phyloP scores from a whole-genome alignment of 2,329 filamentous ascomycete genomes.

The Gaeumannomyces sp. region DNA sequence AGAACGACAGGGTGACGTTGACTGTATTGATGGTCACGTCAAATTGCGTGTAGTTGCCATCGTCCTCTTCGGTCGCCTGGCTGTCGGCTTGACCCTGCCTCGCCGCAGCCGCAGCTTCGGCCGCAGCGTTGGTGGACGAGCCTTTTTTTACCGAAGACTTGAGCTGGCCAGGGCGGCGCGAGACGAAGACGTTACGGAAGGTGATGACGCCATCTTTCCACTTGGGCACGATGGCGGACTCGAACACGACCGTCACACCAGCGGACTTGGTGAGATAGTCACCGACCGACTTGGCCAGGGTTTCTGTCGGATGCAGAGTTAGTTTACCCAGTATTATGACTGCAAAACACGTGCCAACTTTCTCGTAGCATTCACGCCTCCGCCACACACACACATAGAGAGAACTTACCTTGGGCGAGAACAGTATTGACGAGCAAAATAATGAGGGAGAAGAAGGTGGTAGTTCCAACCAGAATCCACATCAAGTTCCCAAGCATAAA shows the following conservation, averaged over 20 bases:
- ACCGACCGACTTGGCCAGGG: conserved; percentile 84
- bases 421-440: conserved; percentile 94
- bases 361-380: too few relatives aligned
- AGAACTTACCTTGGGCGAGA: conserved; percentile 72
- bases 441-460: conserved; percentile 88
- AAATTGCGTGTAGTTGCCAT: conserved; percentile 97
- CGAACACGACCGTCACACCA: conserved; percentile 89
- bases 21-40: conserved; percentile 92
- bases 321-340: background rate
- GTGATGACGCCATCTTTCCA: conserved; percentile 95
- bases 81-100: conserved; percentile 44
- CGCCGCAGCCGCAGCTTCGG: conserved; percentile 78
- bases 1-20: conserved; percentile 91
- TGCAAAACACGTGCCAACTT: background rate
- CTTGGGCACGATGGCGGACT: conserved; percentile 93
- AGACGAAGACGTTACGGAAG: conserved; percentile 95
- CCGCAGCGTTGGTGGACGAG: conserved; percentile 76
- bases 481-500: conserved; percentile 87
- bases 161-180: conserved; percentile 76
- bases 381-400: too few relatives aligned
- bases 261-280: conserved; percentile 94
- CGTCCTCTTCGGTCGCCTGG: conserved; percentile 46
- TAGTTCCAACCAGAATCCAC: conserved; percentile 95
- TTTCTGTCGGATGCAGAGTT: conserved; percentile 51
- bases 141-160: conserved; percentile 86